Base-by-base conservation (phyloP, 176 grass and related monocot species). In the Secale cereale region DNA sequence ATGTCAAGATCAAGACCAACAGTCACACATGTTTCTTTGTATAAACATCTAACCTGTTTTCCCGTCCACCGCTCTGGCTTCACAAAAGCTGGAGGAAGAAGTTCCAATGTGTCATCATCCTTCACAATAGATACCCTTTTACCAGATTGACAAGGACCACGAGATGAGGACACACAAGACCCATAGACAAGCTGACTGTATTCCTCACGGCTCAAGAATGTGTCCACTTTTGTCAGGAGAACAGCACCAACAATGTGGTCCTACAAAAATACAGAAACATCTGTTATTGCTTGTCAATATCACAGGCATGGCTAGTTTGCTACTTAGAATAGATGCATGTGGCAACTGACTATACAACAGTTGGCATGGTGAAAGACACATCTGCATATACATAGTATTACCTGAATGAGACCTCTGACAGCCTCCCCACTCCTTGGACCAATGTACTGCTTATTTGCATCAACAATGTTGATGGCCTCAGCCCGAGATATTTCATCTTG, bases 401-500 rank as follows among this genome's bases (percentile, higher is more conserved):
- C 95, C 92, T 98, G 95, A 88, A 98, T 98, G 59, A 98, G 90
- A 43, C 93, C 93, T 88, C 95, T 95, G 37, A 98, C 92, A 74
- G 95, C 93, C 32, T 93, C 84, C 27, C 93, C 95, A 83, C 87
- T 93, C 81, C 89, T 98, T 19, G 95, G 91, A 83, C 92, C 93
- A 87, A 91, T 92, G 81, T 95, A 98, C 79, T 98, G 95, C 83
- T 95, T 95, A 82, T 98, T 98, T 40, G 95, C 95, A 74, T 95
- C 89, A 85, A 93, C 93, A 81, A 98, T 98, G 73, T 93, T 98
- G 64, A 95, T 83, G 54, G 95, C 93, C 64, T 98, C 95, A 78
- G 95, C 85, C 3, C 95, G 95, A 57, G 95, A 93, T 90, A 98
- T 92, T 91, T 98, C 95, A 92, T 98, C 95, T 95, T 98, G 95